Evolutionary conservation across 164 flowering plant genomes (phyloP), one percentile per base, ranked within the genome.

Genomic region (Malania oleifera): DNA sequence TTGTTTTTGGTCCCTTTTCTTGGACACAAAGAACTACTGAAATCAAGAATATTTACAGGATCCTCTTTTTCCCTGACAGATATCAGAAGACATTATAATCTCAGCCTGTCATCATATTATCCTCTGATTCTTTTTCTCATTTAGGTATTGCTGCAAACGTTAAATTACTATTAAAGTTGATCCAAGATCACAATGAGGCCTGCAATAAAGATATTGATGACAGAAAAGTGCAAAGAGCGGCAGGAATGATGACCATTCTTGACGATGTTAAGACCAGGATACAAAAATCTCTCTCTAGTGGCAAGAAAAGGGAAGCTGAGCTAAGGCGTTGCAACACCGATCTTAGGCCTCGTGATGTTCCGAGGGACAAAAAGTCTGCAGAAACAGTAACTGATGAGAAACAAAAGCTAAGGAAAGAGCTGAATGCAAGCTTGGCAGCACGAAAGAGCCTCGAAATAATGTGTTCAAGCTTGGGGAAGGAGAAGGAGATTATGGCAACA

Each of bases 391-490:
- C 19, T 10, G 86, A 85, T 24, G 95, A 89, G 50, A 79, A 73
- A 46, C 76, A 81, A 20, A 73, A 18, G 65, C 59, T 89, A 19
- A 69, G 78, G 23, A 78, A 55, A 37, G 81, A 85, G 75, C 80
- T 89, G 0, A 70, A 49, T n/a, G 77, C 80, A 0, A 76, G 75
- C 77, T 20, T 70, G 27, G 81, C 78, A 0, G 85, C 88, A 0
- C 52, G 82, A 24, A 87, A 85, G 69, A 81, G 87, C 76, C 76
- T 89, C 1, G 85, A 84, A 53, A 68, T 70, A 17, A 80, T 92
- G 93, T 89, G 95, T 69, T 79, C 89, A 6, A 80, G 91, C 68
- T 53, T 92, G 61, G 96, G 96, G 27, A 89, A 85, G 53, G 98
- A 92, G 67, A 92, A 87, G 69, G 83, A 81, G 65, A 87, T 92